Conservation (phyloP, 1,284 basidiomycete species). For the Boletus semigastroideus region DNA sequence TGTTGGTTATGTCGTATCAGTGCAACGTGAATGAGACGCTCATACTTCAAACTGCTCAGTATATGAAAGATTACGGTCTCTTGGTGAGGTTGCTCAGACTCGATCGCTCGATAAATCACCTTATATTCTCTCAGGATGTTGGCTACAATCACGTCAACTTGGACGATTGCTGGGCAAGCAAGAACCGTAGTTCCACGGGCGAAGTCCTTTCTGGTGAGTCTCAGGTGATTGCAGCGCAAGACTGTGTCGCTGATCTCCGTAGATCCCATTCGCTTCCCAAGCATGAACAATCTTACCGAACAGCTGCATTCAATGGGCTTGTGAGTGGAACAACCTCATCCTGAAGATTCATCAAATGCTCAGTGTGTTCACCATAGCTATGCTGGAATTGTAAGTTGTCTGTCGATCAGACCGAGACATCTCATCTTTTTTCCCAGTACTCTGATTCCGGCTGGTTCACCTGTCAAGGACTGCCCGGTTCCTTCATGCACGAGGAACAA, state of each 20-base stretch:
- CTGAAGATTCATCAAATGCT: neutral
- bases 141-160: constrained; percentile 57
- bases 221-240: constrained; percentile 10
- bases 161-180: constrained; percentile 59
- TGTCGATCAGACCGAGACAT: neutral
- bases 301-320: constrained; percentile 51
- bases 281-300: constrained; percentile 52
- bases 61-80: constrained; percentile 50
- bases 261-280: constrained; percentile 33
- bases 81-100: constrained; percentile 29
- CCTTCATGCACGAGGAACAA: constrained; percentile 29
- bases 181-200: constrained; percentile 44
- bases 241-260: constrained; percentile 4
- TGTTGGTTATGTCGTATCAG: constrained; percentile 9
- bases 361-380: constrained; percentile 32
- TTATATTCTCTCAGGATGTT: constrained; percentile 38
- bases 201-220: constrained; percentile 44
- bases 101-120: neutral
- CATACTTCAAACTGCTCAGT: constrained; percentile 46
- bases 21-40: constrained; percentile 42
- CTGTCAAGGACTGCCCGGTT: constrained; percentile 30
- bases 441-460: constrained; percentile 37
- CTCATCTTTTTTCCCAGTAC: constrained; percentile 17
- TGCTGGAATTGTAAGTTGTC: constrained; percentile 47
- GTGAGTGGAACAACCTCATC: constrained; percentile 33